Conservation (phyloP, 2,329 filamentous ascomycete genomes). For the Sarocladium brachiariae region DNA sequence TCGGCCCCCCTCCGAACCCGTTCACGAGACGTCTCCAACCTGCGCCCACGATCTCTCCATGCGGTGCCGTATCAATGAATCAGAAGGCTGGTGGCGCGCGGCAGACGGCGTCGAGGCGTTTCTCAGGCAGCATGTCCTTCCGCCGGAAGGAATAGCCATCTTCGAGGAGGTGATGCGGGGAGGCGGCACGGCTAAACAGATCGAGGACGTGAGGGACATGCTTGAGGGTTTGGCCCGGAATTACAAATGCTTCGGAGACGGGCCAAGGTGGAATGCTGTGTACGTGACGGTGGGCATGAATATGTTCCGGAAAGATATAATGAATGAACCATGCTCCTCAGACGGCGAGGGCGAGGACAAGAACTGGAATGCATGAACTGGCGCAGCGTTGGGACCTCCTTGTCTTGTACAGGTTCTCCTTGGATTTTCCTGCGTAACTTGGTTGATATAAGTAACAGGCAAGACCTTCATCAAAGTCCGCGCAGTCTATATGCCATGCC, state of each 20-base stretch:
- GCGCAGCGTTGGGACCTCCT: neutral
- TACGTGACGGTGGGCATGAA: constrained; percentile 17
- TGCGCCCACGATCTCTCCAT: neutral
- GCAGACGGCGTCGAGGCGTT: neutral
- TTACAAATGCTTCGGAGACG: constrained; percentile 18
- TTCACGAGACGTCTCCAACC: neutral
- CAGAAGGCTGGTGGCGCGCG: constrained; percentile 8
- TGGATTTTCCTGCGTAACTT: neutral
- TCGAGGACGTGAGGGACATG: neutral
- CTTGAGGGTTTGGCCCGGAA: constrained; percentile 1
- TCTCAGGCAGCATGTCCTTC: neutral
- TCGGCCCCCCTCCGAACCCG: neutral
- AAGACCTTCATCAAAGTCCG: neutral
- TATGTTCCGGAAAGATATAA: constrained; percentile 13
- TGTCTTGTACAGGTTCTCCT: constrained; percentile 5
- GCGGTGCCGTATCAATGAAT: neutral
- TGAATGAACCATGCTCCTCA: neutral
- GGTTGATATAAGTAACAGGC: constrained; percentile 2
- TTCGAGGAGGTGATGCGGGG: constrained; percentile 2
- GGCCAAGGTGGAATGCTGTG: constrained; percentile 19
- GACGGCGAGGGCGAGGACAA: too few relatives aligned
- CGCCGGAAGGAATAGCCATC: neutral
- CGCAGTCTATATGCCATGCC: constrained; percentile 6
- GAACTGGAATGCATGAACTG: neutral
- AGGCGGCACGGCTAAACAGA: neutral